Evolutionary conservation across 257 asterid genomes (phyloP).

Genomic region (Avicennia marina): DNA sequence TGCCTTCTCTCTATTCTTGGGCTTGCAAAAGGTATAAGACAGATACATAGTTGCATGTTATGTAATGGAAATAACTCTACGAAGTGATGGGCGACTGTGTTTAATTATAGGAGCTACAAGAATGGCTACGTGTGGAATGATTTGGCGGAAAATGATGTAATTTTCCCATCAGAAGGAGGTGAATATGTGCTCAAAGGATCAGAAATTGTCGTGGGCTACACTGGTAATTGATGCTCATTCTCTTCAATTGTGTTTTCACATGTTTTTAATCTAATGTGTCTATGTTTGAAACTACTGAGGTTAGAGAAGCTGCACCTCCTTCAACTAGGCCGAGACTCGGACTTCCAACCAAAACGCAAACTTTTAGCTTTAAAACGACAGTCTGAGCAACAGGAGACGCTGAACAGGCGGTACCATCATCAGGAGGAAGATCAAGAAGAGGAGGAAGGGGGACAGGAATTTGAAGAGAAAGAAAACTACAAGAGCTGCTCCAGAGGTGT

Average conservation of each 20-base stretch:
- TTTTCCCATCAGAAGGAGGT: constrained; percentile 75
- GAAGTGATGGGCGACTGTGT: neutral
- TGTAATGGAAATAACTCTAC: neutral
- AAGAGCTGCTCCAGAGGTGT: constrained; percentile 53
- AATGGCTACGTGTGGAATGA: constrained; percentile 95
- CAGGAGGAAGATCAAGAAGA: constrained; percentile 14
- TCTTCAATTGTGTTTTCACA: neutral
- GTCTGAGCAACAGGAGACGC: constrained; percentile 22
- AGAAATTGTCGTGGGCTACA: constrained; percentile 43
- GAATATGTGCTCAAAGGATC: constrained; percentile 91
- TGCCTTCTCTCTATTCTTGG: constrained; percentile 94
- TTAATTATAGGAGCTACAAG: constrained; percentile 65
- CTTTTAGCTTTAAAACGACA: constrained; percentile 21
- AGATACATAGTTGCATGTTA: neutral
- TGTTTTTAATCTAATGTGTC: neutral
- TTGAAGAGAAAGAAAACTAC: constrained; percentile 33
- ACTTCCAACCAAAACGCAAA: constrained; percentile 32
- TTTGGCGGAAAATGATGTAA: constrained; percentile 58
- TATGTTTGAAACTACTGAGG: too few species aligned
- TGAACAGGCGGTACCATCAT: constrained; percentile 9
- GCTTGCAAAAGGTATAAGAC: constrained; percentile 75
- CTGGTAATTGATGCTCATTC: constrained; percentile 25
- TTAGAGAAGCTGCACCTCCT: constrained; percentile 37
- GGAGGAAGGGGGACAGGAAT: constrained; percentile 28
- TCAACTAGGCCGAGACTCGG: constrained; percentile 20